Base-by-base conservation (phyloP, 768 basidiomycete species). In the Suillus clintonianus region DNA sequence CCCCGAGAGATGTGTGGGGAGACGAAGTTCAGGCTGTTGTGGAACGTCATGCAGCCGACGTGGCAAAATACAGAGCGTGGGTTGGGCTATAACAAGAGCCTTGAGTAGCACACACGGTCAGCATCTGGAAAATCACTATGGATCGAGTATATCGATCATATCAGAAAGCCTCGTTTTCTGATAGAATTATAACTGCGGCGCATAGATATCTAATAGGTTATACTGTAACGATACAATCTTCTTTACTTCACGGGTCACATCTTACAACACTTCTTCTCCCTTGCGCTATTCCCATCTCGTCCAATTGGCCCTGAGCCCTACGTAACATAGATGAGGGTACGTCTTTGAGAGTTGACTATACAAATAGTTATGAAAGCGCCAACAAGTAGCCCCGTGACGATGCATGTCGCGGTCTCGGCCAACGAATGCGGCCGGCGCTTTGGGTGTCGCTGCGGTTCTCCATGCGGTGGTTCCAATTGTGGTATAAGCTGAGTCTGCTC, bases 1-100 rank as follows among this genome's bases (percentile, higher is more conserved):
- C 64, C 24, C 85, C 88, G 0, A 81, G 77, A 62, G 85, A 85
- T 58, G 79, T 93, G 8, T 95, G 93, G 93, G 93, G 91, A 2
- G 70, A 78, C 17, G 86, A 88, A 53, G 85, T 85, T 17, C 81
- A 81, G 62, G 77, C 76, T 24, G 74, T 90, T 3, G 89, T 96
- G 3, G 74, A 81, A 63, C 82, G 81, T 65, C 77, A 91, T 65
- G 77, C 76, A 61, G 80, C 79, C 60, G 93, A 96, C 72, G 81
- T 91, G 27, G 77, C 80, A 65, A 78, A 77, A 69, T 79, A 83
- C 48, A 78, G 82, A 60, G 79, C 82, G 43, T 91, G 88, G 88
- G 78, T 86, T 2, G 71, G 74, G 14, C 60, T 69, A 48, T 69
- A 42, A 68, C 19, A 22, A 60, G 48, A 17, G 11, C 22, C 5